phyloP scores from a whole-genome alignment of 345 rosid species.

The Fremontodendron californicum region DNA sequence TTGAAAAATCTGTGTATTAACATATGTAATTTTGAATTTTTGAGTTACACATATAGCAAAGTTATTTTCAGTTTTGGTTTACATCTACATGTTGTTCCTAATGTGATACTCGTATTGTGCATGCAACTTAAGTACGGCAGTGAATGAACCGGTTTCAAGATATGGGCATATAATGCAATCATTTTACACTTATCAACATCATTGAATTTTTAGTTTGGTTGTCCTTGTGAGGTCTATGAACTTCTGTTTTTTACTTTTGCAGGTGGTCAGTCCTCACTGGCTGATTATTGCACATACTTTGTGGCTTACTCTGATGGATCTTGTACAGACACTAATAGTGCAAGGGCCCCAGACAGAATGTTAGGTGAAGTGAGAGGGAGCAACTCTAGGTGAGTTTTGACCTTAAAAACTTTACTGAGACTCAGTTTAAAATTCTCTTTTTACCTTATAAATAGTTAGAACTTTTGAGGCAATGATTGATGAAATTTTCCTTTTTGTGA shows the following conservation, averaged over 20 bases:
- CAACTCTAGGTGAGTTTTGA: slow-evolving; percentile 44
- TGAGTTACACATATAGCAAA: not conserved
- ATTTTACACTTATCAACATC: not conserved
- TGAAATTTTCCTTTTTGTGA: slow-evolving; percentile 15
- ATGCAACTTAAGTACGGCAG: not conserved
- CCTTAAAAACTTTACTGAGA: not conserved
- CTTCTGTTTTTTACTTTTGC: slow-evolving; percentile 25
- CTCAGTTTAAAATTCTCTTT: not conserved
- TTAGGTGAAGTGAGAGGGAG: no score
- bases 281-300: slow-evolving; percentile 94
- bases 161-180: not conserved
- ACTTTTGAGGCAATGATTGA: slow-evolving; percentile 19
- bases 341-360: no score
- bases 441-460: not conserved
- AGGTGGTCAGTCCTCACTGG: slow-evolving; percentile 97
- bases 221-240: not conserved
- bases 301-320: no score
- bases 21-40: not conserved
- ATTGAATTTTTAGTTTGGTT: not conserved
- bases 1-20: not conserved
- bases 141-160: not conserved
- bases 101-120: not conserved
- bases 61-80: not conserved
- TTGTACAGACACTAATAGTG: no score
- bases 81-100: not conserved